Evolutionary conservation across 306 rosid genomes (phyloP).

Genomic region (Carpinus viminea): DNA sequence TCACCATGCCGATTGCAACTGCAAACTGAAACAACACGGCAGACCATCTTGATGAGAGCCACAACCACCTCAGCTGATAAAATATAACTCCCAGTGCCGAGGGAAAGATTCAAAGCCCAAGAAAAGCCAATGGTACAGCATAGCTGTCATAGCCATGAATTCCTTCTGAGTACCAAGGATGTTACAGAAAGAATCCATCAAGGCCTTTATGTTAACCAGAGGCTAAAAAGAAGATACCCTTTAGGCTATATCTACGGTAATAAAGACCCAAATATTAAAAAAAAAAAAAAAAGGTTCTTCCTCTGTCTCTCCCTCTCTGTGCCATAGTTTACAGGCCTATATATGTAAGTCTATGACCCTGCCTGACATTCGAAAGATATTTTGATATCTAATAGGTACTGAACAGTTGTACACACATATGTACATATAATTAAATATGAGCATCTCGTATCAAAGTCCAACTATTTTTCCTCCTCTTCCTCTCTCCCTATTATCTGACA

Average conservation of each 20-base stretch:
- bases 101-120: conserved; percentile 52
- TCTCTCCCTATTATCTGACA: conserved; percentile 43
- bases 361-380: conserved; percentile 59
- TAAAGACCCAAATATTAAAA: conserved; percentile 51
- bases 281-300: conserved; percentile 30
- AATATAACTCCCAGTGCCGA: conserved; percentile 46
- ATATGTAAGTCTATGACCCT: conserved; percentile 26
- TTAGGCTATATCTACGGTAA: conserved; percentile 37
- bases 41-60: conserved; percentile 36
- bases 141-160: conserved; percentile 89
- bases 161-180: conserved; percentile 67
- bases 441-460: conserved; percentile 39
- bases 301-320: conserved; percentile 16
- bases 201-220: conserved; percentile 37
- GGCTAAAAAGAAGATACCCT: conserved; percentile 42
- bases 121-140: conserved; percentile 47
- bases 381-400: conserved; percentile 30
- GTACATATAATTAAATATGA: conserved; percentile 16
- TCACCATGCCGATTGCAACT: conserved; percentile 45
- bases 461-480: conserved; percentile 11
- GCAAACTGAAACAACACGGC: conserved; percentile 35
- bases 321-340: conserved; percentile 45
- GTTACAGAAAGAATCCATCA: conserved; percentile 57
- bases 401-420: conserved; percentile 28
- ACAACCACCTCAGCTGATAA: conserved; percentile 39